phyloP scores from a whole-genome alignment of 768 basidiomycete species.

The Mycena vitilis region DNA sequence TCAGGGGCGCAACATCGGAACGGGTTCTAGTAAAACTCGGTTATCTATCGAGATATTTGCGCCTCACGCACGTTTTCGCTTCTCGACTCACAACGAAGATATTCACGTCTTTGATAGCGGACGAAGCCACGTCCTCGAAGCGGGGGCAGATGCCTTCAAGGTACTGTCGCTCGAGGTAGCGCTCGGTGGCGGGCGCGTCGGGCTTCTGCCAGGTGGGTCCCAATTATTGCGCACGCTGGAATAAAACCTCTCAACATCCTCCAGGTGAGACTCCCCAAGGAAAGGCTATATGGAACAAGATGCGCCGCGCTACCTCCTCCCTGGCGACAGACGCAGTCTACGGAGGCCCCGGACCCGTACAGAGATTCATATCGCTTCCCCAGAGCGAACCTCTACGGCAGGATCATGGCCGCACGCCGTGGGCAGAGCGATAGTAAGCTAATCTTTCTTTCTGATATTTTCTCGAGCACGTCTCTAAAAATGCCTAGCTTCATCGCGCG shows the following conservation, averaged over 20 bases:
- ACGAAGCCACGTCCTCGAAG: slow-evolving; percentile 29
- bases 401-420: slow-evolving; percentile 16
- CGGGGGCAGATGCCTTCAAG: slow-evolving; percentile 27
- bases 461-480: not conserved
- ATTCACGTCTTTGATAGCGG: slow-evolving; percentile 12
- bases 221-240: not conserved
- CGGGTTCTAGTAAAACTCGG: slow-evolving; percentile 30
- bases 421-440: slow-evolving; percentile 29
- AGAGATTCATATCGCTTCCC: slow-evolving; percentile 11
- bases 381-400: slow-evolving; percentile 18
- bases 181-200: slow-evolving; percentile 30
- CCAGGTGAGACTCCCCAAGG: slow-evolving; percentile 25
- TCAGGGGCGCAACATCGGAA: slow-evolving; percentile 31
- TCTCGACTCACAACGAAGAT: no score
- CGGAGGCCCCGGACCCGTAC: slow-evolving; percentile 32
- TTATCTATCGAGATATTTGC: slow-evolving; percentile 24
- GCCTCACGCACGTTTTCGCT: no score
- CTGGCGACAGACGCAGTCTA: slow-evolving; percentile 25
- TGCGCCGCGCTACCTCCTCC: slow-evolving; percentile 28
- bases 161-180: slow-evolving; percentile 27
- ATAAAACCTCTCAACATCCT: not conserved
- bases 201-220: slow-evolving; percentile 23
- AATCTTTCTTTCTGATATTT: not conserved
- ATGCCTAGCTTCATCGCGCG: slow-evolving; percentile 15
- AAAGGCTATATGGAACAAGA: slow-evolving; percentile 26